phyloP scores from a whole-genome alignment of 139 green algal genomes.

The Astrephomene gubernaculifera region DNA sequence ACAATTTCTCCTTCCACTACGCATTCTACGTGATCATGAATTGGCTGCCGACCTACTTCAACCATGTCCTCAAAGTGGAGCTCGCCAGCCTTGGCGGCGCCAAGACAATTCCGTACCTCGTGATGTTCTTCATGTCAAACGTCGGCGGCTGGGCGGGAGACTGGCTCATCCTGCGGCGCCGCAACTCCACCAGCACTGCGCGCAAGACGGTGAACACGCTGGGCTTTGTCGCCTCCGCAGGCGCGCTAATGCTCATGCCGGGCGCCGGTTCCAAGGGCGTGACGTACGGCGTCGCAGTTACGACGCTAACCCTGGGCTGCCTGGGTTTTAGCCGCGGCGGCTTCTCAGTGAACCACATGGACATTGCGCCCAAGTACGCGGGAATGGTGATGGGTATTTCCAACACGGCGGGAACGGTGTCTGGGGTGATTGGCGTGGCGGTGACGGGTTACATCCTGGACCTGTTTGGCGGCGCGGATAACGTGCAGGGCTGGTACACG shows the following conservation, averaged over 20 bases:
- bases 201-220: constrained; percentile 94
- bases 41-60: constrained; percentile 99
- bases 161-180: constrained; percentile 78
- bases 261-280: constrained; percentile 31
- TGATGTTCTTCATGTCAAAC: constrained; percentile 94
- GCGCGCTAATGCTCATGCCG: constrained; percentile 83
- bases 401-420: constrained; percentile 89
- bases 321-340: constrained; percentile 89
- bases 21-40: constrained; percentile 99
- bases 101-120: constrained; percentile 93
- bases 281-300: constrained; percentile 53
- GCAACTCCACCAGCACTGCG: constrained; percentile 43
- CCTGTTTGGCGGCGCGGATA: constrained; percentile 58
- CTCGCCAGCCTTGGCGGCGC: constrained; percentile 79
- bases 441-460: constrained; percentile 92
- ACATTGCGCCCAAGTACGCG: constrained; percentile 96
- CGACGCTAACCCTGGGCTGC: constrained; percentile 64
- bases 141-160: constrained; percentile 88
- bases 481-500: constrained; percentile 77
- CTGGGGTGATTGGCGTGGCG: constrained; percentile 92
- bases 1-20: constrained; percentile 99
- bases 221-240: constrained; percentile 72
- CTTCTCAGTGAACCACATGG: constrained; percentile 97
- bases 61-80: constrained; percentile 79
- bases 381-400: constrained; percentile 96